These are phyloP conservation scores for Prunella vulgaris DNA, from an alignment of 257 asterid species.

Conservation along the genomic window DNA sequence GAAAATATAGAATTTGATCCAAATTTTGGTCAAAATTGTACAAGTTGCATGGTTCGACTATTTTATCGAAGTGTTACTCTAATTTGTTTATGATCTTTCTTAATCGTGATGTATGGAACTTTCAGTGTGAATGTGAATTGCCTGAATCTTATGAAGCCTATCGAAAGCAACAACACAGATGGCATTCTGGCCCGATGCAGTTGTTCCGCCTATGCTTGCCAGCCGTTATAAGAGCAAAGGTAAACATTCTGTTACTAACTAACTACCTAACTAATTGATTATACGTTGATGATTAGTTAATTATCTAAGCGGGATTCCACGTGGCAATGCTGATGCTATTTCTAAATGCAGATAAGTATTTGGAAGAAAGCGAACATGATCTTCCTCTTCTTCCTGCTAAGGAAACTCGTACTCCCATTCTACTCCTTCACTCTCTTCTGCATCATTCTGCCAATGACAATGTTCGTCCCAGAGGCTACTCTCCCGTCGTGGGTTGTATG, in stretches of 20 bases:
- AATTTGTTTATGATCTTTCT: conserved; percentile 7
- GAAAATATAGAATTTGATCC: too few relatives aligned
- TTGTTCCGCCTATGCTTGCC: conserved; percentile 93
- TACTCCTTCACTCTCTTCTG: conserved; percentile 93
- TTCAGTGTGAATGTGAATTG: conserved; percentile 86
- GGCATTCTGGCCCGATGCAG: conserved; percentile 99
- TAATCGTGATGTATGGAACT: background rate
- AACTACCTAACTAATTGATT: background rate
- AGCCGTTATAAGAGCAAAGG: conserved; percentile 69
- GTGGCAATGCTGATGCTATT: background rate
- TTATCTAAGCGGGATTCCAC: background rate
- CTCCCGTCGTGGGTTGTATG: conserved; percentile 91
- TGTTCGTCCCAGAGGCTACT: conserved; percentile 90
- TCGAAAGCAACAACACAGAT: conserved; percentile 88
- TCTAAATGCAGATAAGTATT: conserved; percentile 39
- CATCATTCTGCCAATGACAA: conserved; percentile 85
- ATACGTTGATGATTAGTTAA: background rate
- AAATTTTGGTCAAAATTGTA: background rate
- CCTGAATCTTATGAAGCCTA: conserved; percentile 97
- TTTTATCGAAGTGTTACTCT: background rate
- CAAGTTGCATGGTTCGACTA: background rate
- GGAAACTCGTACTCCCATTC: conserved; percentile 82
- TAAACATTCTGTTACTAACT: conserved; percentile 14
- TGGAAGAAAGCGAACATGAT: conserved; percentile 55
- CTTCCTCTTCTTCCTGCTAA: conserved; percentile 68